Conservation (phyloP, 2,329 filamentous ascomycete genomes). For the Penicillium griseofulvum region DNA sequence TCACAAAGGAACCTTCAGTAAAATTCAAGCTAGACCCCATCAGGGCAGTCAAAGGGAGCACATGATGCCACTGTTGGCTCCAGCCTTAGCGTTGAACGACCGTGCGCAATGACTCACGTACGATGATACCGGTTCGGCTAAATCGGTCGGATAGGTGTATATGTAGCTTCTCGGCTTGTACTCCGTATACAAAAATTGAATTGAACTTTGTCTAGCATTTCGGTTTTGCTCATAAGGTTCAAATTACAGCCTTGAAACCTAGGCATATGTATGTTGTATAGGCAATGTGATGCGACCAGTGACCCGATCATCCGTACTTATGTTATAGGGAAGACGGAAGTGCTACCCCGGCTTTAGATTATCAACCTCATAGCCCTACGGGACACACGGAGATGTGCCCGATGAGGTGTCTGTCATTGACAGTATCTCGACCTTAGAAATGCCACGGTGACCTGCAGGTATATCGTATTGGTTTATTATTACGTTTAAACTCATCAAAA, state of each 20-base stretch:
- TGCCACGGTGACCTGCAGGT: background rate
- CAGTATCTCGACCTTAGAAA: background rate
- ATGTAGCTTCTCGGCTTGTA: background rate
- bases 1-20: slow-evolving; percentile 6
- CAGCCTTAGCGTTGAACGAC: background rate
- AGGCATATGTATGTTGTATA: background rate
- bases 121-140: slow-evolving; percentile 3
- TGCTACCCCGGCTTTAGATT: slow-evolving; percentile 14
- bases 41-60: slow-evolving; percentile 7
- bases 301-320: background rate
- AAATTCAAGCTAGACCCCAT: slow-evolving; percentile 8
- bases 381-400: slow-evolving; percentile 5
- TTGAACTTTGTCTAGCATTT: background rate
- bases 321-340: background rate
- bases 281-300: background rate
- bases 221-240: background rate
- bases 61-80: slow-evolving; percentile 13
- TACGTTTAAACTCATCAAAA: background rate
- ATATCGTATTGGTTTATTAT: background rate
- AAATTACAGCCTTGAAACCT: background rate
- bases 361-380: background rate
- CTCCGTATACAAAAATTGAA: background rate
- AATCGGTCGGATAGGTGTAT: slow-evolving; percentile 1
- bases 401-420: slow-evolving; percentile 14
- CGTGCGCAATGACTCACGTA: slow-evolving; percentile 23